These are phyloP conservation scores for Nepenthes mirabilis DNA, from an alignment of 148 eudicot species.

Conservation along the genomic window DNA sequence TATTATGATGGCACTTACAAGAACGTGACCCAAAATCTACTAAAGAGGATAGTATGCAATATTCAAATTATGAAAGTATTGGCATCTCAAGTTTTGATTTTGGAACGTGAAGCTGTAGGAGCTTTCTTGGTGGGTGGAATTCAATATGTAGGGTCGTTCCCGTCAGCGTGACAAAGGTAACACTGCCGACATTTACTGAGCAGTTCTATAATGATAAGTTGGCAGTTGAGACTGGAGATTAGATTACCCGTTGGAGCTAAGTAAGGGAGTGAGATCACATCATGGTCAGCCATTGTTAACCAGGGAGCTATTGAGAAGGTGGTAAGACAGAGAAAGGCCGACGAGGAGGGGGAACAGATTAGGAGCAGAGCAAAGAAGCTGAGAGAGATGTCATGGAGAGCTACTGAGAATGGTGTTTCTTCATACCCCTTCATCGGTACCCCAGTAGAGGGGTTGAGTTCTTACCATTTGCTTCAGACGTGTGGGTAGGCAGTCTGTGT, in stretches of 20 bases:
- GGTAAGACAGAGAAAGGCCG: conserved; percentile 18
- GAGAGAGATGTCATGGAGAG: conserved; percentile 22
- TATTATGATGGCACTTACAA: no score
- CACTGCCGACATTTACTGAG: conserved; percentile 27
- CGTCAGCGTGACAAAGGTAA: conserved; percentile 13
- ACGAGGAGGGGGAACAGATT: conserved; percentile 17
- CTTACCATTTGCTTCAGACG: background rate
- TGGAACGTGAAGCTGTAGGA: conserved; percentile 26
- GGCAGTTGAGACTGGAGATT: conserved; percentile 15
- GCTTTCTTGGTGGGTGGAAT: conserved; percentile 37
- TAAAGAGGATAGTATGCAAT: conserved; percentile 7
- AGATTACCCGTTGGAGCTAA: conserved; percentile 25
- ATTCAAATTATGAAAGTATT: conserved; percentile 24
- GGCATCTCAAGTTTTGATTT: conserved; percentile 29
- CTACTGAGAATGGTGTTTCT: conserved; percentile 24
- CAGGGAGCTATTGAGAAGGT: conserved; percentile 14
- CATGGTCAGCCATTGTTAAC: background rate
- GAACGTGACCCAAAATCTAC: no score
- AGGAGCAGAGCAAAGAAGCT: conserved; percentile 14
- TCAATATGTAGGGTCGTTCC: conserved; percentile 24
- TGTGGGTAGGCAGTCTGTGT: no score
- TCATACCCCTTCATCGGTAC: conserved; percentile 9
- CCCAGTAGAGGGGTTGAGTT: conserved; percentile 1
- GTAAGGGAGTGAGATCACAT: conserved; percentile 2
- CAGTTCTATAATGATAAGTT: conserved; percentile 28